phyloP scores from a whole-genome alignment of 139 green algal genomes.

The Asterochloris sp. region DNA sequence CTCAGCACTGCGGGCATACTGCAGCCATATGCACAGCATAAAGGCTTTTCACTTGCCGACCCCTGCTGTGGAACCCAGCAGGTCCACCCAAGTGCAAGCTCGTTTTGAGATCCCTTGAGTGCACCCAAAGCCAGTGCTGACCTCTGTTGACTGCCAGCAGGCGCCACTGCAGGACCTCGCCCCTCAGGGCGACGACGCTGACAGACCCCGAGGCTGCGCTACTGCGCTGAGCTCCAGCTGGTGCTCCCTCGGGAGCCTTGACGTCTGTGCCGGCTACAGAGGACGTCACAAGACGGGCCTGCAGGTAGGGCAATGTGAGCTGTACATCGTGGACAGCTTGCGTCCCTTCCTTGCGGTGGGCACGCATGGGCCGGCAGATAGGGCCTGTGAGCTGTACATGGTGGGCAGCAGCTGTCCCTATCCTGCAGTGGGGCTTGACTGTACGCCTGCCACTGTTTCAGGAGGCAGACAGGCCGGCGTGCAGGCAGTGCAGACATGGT shows the following conservation, averaged over 20 bases:
- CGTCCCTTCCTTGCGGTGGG: no score
- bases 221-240: neutral
- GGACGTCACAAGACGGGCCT: neutral
- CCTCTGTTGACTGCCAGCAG: slow-evolving; percentile 15
- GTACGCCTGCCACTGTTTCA: no score
- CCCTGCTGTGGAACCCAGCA: neutral
- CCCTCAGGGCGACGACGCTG: slow-evolving; percentile 11
- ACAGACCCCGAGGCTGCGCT: neutral
- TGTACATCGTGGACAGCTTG: neutral
- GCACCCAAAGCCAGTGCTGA: neutral
- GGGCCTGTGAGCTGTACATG: neutral
- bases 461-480: no score
- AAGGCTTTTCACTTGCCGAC: neutral
- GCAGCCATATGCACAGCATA: neutral
- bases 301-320: neutral
- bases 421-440: no score
- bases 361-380: neutral
- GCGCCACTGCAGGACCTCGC: slow-evolving; percentile 17
- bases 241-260: neutral
- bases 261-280: neutral
- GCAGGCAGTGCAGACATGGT: no score
- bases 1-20: neutral
- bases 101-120: neutral
- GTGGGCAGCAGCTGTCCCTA: no score
- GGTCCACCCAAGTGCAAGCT: neutral